Conservation (phyloP, 352 stramenopile genomes). For the Thalassiosira sp. region DNA sequence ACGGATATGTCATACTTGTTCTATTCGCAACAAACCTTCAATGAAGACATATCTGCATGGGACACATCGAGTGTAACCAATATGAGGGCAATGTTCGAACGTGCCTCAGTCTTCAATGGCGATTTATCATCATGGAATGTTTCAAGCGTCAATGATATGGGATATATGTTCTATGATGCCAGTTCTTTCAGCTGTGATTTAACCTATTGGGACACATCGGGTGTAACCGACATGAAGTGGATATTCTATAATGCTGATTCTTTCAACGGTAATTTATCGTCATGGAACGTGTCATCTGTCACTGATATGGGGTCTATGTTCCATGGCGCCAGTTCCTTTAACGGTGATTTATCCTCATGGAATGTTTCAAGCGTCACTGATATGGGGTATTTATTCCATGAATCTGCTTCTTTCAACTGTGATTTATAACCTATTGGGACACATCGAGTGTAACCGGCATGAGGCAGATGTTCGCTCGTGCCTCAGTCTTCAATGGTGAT, state of each 20-base stretch:
- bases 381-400: constrained; percentile 1
- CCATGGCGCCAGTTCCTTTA: background rate
- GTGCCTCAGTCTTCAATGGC: constrained; percentile 29
- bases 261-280: constrained; percentile 24
- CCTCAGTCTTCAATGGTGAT: constrained; percentile 24
- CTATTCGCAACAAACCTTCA: constrained; percentile 5
- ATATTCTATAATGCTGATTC: constrained; percentile 6
- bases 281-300: constrained; percentile 25
- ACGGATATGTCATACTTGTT: constrained; percentile 16
- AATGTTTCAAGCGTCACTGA: constrained; percentile 21
- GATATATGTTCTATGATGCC: constrained; percentile 39
- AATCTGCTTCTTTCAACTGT: background rate
- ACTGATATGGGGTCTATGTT: constrained; percentile 18
- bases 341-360: constrained; percentile 23
- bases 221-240: constrained; percentile 6
- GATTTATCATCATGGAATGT: constrained; percentile 33
- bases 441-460: background rate
- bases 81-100: constrained; percentile 31
- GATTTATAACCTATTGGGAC: too few species aligned
- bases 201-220: constrained; percentile 19
- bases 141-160: constrained; percentile 10
- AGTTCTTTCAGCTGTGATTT: constrained; percentile 22
- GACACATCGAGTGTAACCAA: constrained; percentile 13
- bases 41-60: constrained; percentile 39
- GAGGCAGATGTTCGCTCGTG: constrained; percentile 2